Evolutionary conservation across 257 asterid genomes (phyloP), one percentile per base, ranked within the genome.

Genomic region (Cordia subcordata): DNA sequence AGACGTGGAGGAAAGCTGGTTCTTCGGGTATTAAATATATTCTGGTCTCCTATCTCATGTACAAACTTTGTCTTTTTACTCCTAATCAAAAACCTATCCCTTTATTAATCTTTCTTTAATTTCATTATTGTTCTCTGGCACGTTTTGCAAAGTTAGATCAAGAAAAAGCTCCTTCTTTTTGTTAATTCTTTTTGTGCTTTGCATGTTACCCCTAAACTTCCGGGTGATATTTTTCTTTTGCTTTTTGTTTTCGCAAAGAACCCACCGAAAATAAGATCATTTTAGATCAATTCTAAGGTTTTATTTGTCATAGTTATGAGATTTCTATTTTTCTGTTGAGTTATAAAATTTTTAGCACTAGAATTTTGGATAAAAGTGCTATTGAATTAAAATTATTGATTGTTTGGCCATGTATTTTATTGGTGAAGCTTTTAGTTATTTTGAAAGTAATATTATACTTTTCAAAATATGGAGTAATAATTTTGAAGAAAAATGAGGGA

Each of bases 31-130:
- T 23, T 49, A 27, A 58, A 72, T 69, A 56, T 66, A 40, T 58
- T 19, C 14, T 58, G 70, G 80, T 75, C 77, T 70, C 74, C 74
- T 52, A 20, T 60, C 8, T 12, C 37, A 68, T 53, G 66, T 58
- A 64, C 81, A 70, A 13, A 12, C 27, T 49, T 52, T 39, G 61
- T 54, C 44, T 55, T 62, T 40, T 53, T 17, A 53, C 49, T 59
- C 33, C n/a, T 11, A 38, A 61, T 8, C 11, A 5, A 59, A 18
- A 55, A n/a, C n/a, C n/a, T n/a, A n/a, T n/a, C 5, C n/a, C 9
- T 8, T 45, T 16, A n/a, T 15, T 17, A 61, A 54, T 22, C 20
- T 51, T 35, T 56, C 37, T n/a, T 5, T 21, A 38, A 50, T 13
- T 22, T 51, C 33, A 20, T 10, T 16, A 46, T 27, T 45, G 39